phyloP scores from a whole-genome alignment of 768 basidiomycete genomes.

The Pleurotus giganteus region DNA sequence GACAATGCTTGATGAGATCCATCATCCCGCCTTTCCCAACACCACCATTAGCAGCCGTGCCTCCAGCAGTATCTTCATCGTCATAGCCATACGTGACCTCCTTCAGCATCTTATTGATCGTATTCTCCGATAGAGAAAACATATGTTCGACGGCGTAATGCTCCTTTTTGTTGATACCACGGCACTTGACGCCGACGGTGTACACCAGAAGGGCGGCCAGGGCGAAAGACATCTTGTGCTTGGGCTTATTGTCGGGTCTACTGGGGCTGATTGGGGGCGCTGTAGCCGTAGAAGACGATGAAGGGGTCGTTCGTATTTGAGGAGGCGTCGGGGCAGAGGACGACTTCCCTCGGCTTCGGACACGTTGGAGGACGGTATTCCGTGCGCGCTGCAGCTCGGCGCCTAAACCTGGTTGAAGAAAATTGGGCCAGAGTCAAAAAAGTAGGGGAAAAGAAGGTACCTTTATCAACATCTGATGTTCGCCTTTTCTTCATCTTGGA shows the following conservation, averaged over 20 bases:
- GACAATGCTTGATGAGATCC: conserved; percentile 89
- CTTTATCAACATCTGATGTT: conserved; percentile 29
- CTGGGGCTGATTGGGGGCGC: background rate
- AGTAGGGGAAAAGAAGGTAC: conserved; percentile 17
- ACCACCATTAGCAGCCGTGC: background rate
- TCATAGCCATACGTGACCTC: conserved; percentile 19
- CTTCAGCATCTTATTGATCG: conserved; percentile 76
- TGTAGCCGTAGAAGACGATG: background rate
- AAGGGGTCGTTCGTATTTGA: conserved; percentile 11
- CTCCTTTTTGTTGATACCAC: conserved; percentile 89
- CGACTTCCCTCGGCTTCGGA: conserved; percentile 31
- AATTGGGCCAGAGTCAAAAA: background rate
- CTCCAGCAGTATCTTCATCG: background rate
- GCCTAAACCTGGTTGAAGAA: conserved; percentile 23
- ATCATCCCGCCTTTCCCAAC: conserved; percentile 33
- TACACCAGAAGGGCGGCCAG: conserved; percentile 87
- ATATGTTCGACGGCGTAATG: conserved; percentile 83
- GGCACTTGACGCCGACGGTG: conserved; percentile 94
- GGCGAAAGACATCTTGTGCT: conserved; percentile 24
- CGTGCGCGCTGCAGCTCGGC: conserved; percentile 34
- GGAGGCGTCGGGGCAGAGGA: conserved; percentile 14
- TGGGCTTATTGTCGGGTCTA: background rate
- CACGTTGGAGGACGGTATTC: conserved; percentile 39
- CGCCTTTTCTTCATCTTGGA: conserved; percentile 15
- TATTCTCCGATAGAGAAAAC: conserved; percentile 90